Base-by-base conservation (phyloP, 495 filamentous ascomycete genomes). In the Terfezia boudieri region DNA sequence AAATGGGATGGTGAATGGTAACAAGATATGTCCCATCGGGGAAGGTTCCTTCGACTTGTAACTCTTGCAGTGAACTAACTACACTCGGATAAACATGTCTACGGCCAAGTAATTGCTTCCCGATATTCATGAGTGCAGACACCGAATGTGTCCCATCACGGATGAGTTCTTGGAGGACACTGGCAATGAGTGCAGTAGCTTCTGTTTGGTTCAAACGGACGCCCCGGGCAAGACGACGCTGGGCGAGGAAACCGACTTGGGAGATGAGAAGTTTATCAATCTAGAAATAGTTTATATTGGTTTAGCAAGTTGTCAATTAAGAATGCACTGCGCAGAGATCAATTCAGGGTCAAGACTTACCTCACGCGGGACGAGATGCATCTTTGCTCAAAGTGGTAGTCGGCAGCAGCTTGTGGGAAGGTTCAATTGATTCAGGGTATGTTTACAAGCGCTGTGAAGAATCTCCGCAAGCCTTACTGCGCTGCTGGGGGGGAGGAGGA, bases 41-140 rank as follows among this genome's bases (percentile, higher is more conserved):
- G 59, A 98, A 98, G 0, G 90, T 98, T 38, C 92, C 90, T 68
- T 98, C 90, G 55, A 96, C 81, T 71, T 88, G 84, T 57, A 98
- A 76, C 70, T 92, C 83, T 53, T 74, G 71, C 26, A 98, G 76
- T 10, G 83, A 82, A 3, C 75, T 70, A 26, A 77, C 71, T 35
- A 98, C 90, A 16, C 80, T 78, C 23, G 92, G 86, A 14, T 86
- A 72, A 58, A 98, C 90, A 66, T 98, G 92, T 23, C 89, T 83
- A 4, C 90, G 84, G 56, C 92, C 90, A 14, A 98, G 84, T 78
- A 98, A 85, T 16, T 80, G 85, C 62, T 83, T 80, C 61, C 90
- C 90, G 58, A 89, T 76, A 52, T 77, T 72, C 88, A 96, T 95
- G 65, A 98, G 83, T 62, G 92, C 85, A 9, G 88, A 80, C 55